These are phyloP conservation scores for Lagenaria siceraria DNA, from an alignment of 306 rosid genomes.

Conservation along the genomic window DNA sequence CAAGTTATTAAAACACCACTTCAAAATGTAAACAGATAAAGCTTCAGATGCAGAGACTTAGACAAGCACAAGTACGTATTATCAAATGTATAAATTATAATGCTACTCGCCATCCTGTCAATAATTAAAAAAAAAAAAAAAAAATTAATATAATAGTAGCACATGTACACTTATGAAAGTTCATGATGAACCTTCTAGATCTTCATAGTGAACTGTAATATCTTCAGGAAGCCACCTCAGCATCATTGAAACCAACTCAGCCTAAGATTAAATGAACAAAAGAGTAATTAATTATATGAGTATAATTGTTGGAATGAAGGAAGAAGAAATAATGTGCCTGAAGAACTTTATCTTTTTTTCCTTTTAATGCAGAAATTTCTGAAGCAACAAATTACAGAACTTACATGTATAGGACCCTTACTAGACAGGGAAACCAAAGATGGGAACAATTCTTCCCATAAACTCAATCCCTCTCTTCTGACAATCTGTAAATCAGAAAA, in stretches of 20 bases:
- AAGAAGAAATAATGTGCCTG: conserved; percentile 7
- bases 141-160: conserved; percentile 1
- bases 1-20: conserved; percentile 11
- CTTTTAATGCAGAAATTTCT: background rate
- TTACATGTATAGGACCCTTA: conserved; percentile 91
- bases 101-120: background rate
- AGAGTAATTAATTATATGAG: background rate
- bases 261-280: conserved; percentile 33
- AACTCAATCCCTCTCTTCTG: conserved; percentile 70
- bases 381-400: conserved; percentile 9
- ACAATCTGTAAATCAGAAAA: conserved; percentile 45
- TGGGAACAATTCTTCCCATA: conserved; percentile 75
- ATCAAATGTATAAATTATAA: background rate
- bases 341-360: background rate
- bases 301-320: background rate
- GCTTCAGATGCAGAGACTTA: background rate
- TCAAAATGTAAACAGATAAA: conserved; percentile 13
- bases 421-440: conserved; percentile 56
- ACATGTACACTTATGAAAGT: background rate
- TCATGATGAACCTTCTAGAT: conserved; percentile 68
- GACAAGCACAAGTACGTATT: background rate
- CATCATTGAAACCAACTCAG: conserved; percentile 93
- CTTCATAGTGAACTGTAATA: conserved; percentile 92
- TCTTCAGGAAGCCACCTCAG: conserved; percentile 99
- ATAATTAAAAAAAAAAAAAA: too few species aligned